These are phyloP conservation scores for Paraphoma chrysanthemicola DNA, from an alignment of 2,329 filamentous ascomycete genomes.

Conservation along the genomic window DNA sequence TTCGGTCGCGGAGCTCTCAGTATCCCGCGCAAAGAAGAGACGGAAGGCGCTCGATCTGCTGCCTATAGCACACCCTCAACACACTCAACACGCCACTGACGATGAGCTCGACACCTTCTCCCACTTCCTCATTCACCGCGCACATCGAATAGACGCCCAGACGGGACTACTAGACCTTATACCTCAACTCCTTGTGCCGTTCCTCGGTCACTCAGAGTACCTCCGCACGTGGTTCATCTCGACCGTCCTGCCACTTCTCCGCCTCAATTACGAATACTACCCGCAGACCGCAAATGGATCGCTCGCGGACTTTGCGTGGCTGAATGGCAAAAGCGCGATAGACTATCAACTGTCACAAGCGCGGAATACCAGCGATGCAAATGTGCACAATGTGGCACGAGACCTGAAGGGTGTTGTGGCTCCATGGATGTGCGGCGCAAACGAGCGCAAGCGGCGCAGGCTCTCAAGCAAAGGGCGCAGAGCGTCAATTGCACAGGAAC, in stretches of 20 bases:
- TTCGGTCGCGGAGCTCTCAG: conserved; percentile 64
- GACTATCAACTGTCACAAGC: conserved; percentile 61
- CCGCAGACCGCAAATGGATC: conserved; percentile 60
- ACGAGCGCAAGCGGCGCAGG: conserved; percentile 62
- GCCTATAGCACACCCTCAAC: conserved; percentile 61
- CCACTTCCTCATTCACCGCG: conserved; percentile 71
- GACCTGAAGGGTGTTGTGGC: conserved; percentile 73
- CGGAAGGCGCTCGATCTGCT: conserved; percentile 69
- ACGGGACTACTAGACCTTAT: conserved; percentile 75
- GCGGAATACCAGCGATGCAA: conserved; percentile 14
- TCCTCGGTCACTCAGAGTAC: conserved; percentile 66
- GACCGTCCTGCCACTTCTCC: conserved; percentile 70
- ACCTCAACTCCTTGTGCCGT: conserved; percentile 71
- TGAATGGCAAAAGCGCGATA: conserved; percentile 67
- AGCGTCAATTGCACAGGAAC: conserved; percentile 46
- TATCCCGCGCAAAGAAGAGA: conserved; percentile 69
- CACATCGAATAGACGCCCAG: conserved; percentile 73
- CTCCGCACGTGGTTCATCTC: conserved; percentile 74
- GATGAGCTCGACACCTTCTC: conserved; percentile 63
- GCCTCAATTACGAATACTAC: conserved; percentile 75
- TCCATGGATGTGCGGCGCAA: conserved; percentile 75
- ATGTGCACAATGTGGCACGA: conserved; percentile 58
- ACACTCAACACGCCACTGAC: conserved; percentile 57
- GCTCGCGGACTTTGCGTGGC: conserved; percentile 68
- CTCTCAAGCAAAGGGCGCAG: conserved; percentile 43